Percentiles rank a stretch among this genome's conserved stretches.
Evolutionary conservation across 192 early-diverging fungal species (phyloP).

Genomic region (Obelidium mucronatum): DNA sequence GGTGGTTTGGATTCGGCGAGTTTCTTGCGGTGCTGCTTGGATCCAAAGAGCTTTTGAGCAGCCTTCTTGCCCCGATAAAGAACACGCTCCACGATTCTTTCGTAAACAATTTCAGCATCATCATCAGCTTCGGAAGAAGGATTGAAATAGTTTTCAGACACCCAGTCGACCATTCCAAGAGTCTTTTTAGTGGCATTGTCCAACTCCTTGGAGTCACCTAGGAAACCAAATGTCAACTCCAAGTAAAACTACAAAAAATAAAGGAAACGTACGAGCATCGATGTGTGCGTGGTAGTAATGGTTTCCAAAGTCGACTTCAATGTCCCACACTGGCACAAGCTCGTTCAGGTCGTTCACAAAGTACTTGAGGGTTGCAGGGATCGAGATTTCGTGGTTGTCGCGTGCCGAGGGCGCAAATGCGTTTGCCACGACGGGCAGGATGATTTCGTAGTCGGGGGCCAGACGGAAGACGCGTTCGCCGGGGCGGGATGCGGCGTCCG

Average conservation of each 20-base stretch:
- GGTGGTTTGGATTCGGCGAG: neutral
- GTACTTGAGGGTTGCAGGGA: conserved; percentile 71
- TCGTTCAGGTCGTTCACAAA: conserved; percentile 63
- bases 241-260: neutral
- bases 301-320: conserved; percentile 77
- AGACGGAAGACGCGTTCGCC: conserved; percentile 23
- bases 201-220: neutral
- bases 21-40: neutral
- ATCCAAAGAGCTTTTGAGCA: neutral
- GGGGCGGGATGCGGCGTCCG: neutral
- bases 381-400: neutral
- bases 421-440: neutral
- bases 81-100: conserved; percentile 16
- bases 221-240: no score
- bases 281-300: conserved; percentile 85
- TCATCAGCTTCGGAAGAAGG: neutral
- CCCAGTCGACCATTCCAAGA: conserved; percentile 85
- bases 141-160: conserved; percentile 35
- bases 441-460: conserved; percentile 31
- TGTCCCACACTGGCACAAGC: conserved; percentile 81
- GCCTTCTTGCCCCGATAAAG: neutral
- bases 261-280: conserved; percentile 37
- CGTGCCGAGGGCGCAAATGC: neutral
- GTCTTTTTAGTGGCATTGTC: conserved; percentile 59
- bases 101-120: conserved; percentile 15